phyloP scores from a whole-genome alignment of 2,329 filamentous ascomycete genomes.

The Raffaelea arxii region DNA sequence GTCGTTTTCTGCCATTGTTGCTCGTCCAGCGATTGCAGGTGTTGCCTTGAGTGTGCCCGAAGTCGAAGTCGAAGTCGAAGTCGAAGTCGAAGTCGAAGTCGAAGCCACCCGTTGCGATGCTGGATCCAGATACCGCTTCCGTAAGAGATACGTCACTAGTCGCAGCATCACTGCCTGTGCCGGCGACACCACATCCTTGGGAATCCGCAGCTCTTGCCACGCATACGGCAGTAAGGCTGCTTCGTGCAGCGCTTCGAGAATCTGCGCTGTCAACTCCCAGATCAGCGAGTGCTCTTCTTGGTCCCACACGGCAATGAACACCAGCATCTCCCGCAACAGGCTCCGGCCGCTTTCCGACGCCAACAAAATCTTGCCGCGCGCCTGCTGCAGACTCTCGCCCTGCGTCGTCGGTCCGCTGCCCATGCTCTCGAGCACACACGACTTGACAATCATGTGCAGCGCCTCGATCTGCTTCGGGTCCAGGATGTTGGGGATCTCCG shows the following conservation, averaged over 20 bases:
- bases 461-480: constrained; percentile 94
- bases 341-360: constrained; percentile 87
- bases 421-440: constrained; percentile 77
- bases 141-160: constrained; percentile 82
- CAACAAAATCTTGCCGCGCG: constrained; percentile 79
- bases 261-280: constrained; percentile 93
- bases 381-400: constrained; percentile 79
- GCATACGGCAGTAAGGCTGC: constrained; percentile 85
- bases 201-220: constrained; percentile 83
- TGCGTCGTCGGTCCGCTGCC: constrained; percentile 57
- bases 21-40: no score
- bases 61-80: not conserved
- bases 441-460: constrained; percentile 94
- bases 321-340: constrained; percentile 77
- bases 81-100: not conserved
- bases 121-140: constrained; percentile 31
- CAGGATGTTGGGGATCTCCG: constrained; percentile 87
- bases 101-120: constrained; percentile 6
- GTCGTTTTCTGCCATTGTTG: constrained; percentile 41
- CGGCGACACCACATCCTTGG: constrained; percentile 92
- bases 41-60: no score
- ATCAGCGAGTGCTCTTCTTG: constrained; percentile 88
- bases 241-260: constrained; percentile 84
- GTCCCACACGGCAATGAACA: constrained; percentile 97
- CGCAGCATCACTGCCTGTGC: constrained; percentile 90